Evolutionary conservation across 495 filamentous ascomycete genomes (phyloP).

Genomic region (Penicillium turbatum): DNA sequence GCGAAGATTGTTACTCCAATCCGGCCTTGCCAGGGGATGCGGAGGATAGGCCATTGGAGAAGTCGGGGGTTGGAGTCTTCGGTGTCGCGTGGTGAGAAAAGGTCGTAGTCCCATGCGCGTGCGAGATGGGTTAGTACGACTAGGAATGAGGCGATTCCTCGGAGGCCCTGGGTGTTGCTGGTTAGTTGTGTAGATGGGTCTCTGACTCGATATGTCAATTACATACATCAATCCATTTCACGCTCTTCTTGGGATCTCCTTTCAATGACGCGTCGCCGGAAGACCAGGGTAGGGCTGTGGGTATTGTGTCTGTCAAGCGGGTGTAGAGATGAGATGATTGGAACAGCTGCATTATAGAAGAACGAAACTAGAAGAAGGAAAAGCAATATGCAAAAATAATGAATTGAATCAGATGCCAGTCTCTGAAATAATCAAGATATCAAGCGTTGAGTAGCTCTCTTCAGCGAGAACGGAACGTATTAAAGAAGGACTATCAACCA

Average conservation of each 20-base stretch:
- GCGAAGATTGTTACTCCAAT: slow-evolving; percentile 65
- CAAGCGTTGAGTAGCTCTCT: background rate
- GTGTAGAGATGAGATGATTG: slow-evolving; percentile 30
- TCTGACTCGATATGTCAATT: too few relatives aligned
- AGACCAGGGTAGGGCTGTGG: slow-evolving; percentile 29
- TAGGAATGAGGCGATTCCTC: slow-evolving; percentile 62
- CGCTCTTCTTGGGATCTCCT: slow-evolving; percentile 51
- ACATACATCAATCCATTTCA: slow-evolving; percentile 70
- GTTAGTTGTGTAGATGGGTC: too few relatives aligned
- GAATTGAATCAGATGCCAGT: background rate
- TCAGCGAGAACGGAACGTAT: background rate
- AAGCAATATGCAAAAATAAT: background rate
- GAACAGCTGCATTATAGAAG: slow-evolving; percentile 18
- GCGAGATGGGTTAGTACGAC: slow-evolving; percentile 65
- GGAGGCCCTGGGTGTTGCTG: slow-evolving; percentile 54
- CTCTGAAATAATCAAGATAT: background rate
- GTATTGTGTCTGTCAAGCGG: slow-evolving; percentile 29
- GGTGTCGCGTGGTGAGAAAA: slow-evolving; percentile 52
- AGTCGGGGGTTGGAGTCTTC: slow-evolving; percentile 46
- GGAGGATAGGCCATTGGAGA: slow-evolving; percentile 58
- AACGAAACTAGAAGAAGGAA: background rate
- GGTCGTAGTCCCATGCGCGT: slow-evolving; percentile 54
- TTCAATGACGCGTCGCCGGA: slow-evolving; percentile 25
- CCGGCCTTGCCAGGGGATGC: slow-evolving; percentile 61
- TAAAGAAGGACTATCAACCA: background rate